These are phyloP conservation scores for Hypoxylon sp. DNA, from an alignment of 2,329 filamentous ascomycete species.

Conservation along the genomic window DNA sequence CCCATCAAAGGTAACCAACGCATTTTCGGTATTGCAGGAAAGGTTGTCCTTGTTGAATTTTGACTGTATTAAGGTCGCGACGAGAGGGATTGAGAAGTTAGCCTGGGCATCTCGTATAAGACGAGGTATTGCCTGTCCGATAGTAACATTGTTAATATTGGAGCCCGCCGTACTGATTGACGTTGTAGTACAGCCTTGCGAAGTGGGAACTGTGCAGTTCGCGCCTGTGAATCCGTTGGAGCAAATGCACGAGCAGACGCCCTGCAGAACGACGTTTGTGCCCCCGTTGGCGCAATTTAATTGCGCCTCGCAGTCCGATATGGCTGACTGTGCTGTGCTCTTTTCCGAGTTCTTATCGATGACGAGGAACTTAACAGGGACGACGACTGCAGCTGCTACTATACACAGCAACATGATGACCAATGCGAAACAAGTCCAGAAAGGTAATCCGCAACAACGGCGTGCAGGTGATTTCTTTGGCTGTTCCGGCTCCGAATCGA, in stretches of 20 bases:
- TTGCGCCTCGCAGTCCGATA: conserved; percentile 69
- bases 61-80: conserved; percentile 76
- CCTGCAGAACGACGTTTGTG: conserved; percentile 75
- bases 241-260: conserved; percentile 87
- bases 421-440: conserved; percentile 80
- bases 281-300: conserved; percentile 84
- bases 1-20: conserved; percentile 86
- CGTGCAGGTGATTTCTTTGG: conserved; percentile 61
- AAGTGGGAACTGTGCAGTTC: conserved; percentile 63
- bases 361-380: conserved; percentile 78
- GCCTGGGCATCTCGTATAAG: conserved; percentile 74
- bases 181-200: conserved; percentile 67
- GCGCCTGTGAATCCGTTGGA: conserved; percentile 83
- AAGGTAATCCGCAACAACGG: conserved; percentile 85
- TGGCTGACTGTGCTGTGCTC: conserved; percentile 53
- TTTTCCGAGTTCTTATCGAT: conserved; percentile 61
- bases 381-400: conserved; percentile 83
- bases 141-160: conserved; percentile 75
- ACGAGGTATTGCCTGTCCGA: conserved; percentile 83
- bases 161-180: conserved; percentile 57
- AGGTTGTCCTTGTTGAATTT: conserved; percentile 81
- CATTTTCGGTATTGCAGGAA: conserved; percentile 87
- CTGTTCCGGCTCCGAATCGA: conserved; percentile 26
- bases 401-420: conserved; percentile 76
- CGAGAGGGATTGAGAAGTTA: conserved; percentile 83